Evolutionary conservation across 306 rosid species (phyloP).

Genomic region (Albizia julibrissin): DNA sequence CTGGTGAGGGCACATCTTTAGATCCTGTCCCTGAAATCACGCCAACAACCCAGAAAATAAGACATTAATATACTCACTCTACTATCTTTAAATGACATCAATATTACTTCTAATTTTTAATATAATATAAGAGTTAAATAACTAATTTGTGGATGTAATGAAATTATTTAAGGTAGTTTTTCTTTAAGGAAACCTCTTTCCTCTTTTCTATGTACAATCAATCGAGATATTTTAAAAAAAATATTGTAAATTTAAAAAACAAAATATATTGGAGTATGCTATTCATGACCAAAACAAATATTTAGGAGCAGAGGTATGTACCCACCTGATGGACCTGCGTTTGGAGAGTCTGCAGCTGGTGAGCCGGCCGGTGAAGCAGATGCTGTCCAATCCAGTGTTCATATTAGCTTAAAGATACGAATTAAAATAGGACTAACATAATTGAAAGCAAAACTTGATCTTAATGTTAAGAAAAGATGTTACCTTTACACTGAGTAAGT

Average conservation of each 20-base stretch:
- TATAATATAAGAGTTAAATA: too few relatives aligned
- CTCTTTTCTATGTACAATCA: too few relatives aligned
- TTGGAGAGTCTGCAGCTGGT: conserved; percentile 60
- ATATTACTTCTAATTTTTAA: not conserved
- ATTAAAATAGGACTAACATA: not conserved
- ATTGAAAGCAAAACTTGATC: not conserved
- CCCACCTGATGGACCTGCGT: conserved; percentile 61
- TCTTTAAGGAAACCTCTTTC: too few relatives aligned
- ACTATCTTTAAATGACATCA: not conserved
- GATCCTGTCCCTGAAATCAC: conserved; percentile 57
- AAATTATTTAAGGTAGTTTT: too few relatives aligned
- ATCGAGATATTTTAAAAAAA: too few relatives aligned
- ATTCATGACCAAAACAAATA: too few relatives aligned
- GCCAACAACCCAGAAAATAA: not conserved
- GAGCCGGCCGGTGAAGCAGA: conserved; percentile 63
- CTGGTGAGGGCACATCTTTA: conserved; percentile 55
- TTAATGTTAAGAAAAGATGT: not conserved
- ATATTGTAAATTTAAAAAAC: too few relatives aligned
- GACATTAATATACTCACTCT: not conserved
- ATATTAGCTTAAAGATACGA: conserved; percentile 13
- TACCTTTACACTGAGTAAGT: conserved; percentile 59
- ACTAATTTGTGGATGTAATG: too few relatives aligned
- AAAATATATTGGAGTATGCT: too few relatives aligned
- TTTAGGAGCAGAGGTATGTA: not conserved
- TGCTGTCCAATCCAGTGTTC: conserved; percentile 28